Evolutionary conservation across 176 grass and related monocot species (phyloP).

Genomic region (Elymus sibiricus): DNA sequence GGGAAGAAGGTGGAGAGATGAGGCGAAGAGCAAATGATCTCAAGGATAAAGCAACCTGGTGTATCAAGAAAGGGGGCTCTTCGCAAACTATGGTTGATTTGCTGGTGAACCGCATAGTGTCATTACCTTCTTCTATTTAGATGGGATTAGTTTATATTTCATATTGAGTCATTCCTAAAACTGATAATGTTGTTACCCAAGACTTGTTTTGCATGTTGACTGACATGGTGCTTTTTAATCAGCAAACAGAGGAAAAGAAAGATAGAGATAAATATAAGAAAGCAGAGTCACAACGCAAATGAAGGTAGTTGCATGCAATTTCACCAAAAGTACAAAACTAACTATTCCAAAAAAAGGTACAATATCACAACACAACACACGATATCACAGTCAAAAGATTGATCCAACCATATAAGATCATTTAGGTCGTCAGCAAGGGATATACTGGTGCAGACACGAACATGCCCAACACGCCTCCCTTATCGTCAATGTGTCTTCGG

Average conservation of each 20-base stretch:
- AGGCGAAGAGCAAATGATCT: not conserved
- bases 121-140: not conserved
- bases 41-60: not conserved
- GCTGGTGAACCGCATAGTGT: constrained; percentile 7
- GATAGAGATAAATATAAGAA: not conserved
- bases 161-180: not conserved
- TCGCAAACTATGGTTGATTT: not conserved
- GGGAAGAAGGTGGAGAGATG: constrained; percentile 5
- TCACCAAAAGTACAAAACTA: too few relatives aligned
- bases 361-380: too few relatives aligned
- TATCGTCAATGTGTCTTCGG: not conserved
- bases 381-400: too few relatives aligned
- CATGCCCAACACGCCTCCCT: not conserved
- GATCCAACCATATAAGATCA: too few relatives aligned
- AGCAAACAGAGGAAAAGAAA: too few relatives aligned
- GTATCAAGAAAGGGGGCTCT: not conserved
- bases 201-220: not conserved
- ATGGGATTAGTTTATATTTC: not conserved
- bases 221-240: too few relatives aligned
- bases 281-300: not conserved
- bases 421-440: not conserved
- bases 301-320: not conserved
- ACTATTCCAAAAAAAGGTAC: too few relatives aligned
- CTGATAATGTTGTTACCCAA: not conserved
- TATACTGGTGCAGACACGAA: not conserved